phyloP scores from a whole-genome alignment of 2,329 filamentous ascomycete species.

The Cryphonectria nitschkei region DNA sequence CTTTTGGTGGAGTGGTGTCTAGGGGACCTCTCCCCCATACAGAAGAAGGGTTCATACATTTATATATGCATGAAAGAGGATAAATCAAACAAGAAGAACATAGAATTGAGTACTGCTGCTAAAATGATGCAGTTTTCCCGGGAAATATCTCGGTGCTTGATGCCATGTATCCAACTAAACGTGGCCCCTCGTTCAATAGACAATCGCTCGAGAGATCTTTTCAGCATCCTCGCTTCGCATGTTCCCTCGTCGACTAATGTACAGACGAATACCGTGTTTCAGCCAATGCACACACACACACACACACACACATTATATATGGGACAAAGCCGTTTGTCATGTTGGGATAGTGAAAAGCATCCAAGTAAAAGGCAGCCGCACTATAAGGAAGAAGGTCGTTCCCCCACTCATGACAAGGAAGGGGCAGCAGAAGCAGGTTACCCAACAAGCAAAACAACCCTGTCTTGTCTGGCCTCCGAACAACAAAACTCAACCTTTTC shows the following conservation, averaged over 20 bases:
- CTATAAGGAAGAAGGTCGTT: not conserved
- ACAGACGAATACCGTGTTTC: not conserved
- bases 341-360: not conserved
- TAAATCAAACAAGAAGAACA: not conserved
- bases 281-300: not conserved
- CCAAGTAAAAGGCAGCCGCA: not conserved
- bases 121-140: not conserved
- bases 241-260: not conserved
- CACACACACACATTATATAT: not conserved
- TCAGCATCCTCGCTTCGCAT: not conserved
- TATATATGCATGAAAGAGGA: not conserved
- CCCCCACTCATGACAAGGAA: not conserved
- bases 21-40: slow-evolving; percentile 10
- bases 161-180: not conserved
- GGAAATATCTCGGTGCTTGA: not conserved
- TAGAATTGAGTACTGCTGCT: not conserved
- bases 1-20: slow-evolving; percentile 70
- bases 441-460: too few relatives aligned
- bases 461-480: too few relatives aligned
- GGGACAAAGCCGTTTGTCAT: not conserved
- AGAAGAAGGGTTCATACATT: not conserved
- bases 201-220: not conserved
- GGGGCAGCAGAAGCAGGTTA: too few relatives aligned
- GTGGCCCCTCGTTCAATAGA: not conserved
- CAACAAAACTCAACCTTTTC: slow-evolving; percentile 5